Conservation (phyloP, 768 basidiomycete genomes). For the Kwoniella pini region DNA sequence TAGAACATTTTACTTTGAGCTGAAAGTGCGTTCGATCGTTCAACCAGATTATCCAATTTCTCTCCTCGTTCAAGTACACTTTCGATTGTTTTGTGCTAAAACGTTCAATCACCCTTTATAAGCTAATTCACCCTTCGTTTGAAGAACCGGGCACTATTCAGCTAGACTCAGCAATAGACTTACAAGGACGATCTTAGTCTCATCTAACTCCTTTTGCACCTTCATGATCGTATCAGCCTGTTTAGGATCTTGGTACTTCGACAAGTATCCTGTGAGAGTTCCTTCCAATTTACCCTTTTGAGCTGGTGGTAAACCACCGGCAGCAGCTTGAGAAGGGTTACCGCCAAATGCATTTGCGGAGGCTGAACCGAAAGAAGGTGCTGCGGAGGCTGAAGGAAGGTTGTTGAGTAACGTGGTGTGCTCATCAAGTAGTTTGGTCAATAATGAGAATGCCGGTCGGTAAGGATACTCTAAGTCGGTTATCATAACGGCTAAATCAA, state of each 20-base stretch:
- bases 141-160: not conserved
- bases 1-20: slow-evolving; percentile 97
- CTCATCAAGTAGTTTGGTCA: slow-evolving; percentile 91
- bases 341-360: slow-evolving; percentile 41
- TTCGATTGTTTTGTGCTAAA: slow-evolving; percentile 97
- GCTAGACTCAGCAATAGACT: slow-evolving; percentile 46
- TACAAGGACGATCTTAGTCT: slow-evolving; percentile 97
- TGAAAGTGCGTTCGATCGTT: slow-evolving; percentile 84
- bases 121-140: not conserved
- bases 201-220: slow-evolving; percentile 96
- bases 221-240: slow-evolving; percentile 98
- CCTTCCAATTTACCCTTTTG: slow-evolving; percentile 54
- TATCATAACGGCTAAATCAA: slow-evolving; percentile 88
- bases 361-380: slow-evolving; percentile 39
- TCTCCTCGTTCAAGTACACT: slow-evolving; percentile 93
- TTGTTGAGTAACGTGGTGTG: slow-evolving; percentile 69
- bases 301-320: slow-evolving; percentile 74
- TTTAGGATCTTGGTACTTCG: slow-evolving; percentile 93
- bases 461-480: slow-evolving; percentile 96
- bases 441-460: slow-evolving; percentile 90
- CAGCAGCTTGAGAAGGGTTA: slow-evolving; percentile 51
- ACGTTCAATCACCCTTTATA: no score
- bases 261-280: slow-evolving; percentile 65
- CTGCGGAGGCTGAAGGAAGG: slow-evolving; percentile 43
- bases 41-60: slow-evolving; percentile 92